Conservation (phyloP, 208 protist genomes). For the Trypanosomatidae sp. region DNA sequence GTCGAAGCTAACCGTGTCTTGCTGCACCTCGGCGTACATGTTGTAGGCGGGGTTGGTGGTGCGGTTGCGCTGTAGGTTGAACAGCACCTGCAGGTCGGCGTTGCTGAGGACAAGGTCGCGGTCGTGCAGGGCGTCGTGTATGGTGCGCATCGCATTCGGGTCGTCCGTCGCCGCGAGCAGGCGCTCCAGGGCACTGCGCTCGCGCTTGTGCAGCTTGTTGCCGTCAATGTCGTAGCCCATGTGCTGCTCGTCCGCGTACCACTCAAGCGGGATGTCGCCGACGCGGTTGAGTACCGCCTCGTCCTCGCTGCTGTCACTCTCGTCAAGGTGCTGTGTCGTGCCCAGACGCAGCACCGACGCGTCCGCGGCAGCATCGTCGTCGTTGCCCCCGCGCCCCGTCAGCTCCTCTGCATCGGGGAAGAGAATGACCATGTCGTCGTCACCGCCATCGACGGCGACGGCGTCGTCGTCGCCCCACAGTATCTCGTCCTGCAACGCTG, state of each 20-base stretch:
- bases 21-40: conserved; percentile 79
- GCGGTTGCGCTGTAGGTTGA: conserved; percentile 88
- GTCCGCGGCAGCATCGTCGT: conserved; percentile 2
- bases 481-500: conserved; percentile 36
- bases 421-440: conserved; percentile 46
- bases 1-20: conserved; percentile 80
- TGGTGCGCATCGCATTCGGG: conserved; percentile 84
- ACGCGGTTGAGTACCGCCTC: conserved; percentile 84
- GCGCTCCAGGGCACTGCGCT: conserved; percentile 76
- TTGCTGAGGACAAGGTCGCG: conserved; percentile 83
- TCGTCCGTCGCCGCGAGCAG: conserved; percentile 88
- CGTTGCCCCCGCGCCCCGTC: conserved; percentile 1
- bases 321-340: conserved; percentile 57
- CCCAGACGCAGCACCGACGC: conserved; percentile 53
- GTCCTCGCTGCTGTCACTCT: conserved; percentile 86
- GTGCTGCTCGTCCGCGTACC: conserved; percentile 91
- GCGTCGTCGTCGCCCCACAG: conserved; percentile 40
- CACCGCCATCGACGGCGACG: conserved; percentile 9
- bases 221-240: conserved; percentile 90
- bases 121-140: conserved; percentile 86
- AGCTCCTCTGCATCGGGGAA: conserved; percentile 79
- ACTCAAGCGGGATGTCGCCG: conserved; percentile 90
- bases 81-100: conserved; percentile 86
- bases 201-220: conserved; percentile 81
- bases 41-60: conserved; percentile 78